Evolutionary conservation across 352 stramenopile genomes (phyloP).

Genomic region (Globisporangium rhizosaccharum): DNA sequence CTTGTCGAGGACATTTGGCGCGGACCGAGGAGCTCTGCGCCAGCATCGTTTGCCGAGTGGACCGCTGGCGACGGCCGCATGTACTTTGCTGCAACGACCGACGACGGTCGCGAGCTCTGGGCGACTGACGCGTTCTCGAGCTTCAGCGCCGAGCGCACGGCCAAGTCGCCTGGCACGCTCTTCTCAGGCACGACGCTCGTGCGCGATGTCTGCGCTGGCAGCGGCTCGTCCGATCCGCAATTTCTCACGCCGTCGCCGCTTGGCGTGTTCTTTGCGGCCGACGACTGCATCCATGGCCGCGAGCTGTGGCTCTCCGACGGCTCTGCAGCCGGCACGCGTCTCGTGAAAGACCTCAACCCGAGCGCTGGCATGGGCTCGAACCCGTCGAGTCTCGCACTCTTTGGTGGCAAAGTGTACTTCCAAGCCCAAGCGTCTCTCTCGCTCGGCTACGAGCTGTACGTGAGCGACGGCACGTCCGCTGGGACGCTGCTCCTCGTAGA

Average conservation of each 20-base stretch:
- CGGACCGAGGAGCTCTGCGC: no score
- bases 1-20: no score
- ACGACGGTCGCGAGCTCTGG: constrained; percentile 64
- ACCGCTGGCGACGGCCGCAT: constrained; percentile 26
- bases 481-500: constrained; percentile 39
- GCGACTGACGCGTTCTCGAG: constrained; percentile 40
- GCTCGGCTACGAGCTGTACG: constrained; percentile 47
- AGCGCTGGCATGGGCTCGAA: constrained; percentile 24
- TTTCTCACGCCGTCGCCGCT: no score
- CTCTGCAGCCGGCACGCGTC: constrained; percentile 23
- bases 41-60: constrained; percentile 18
- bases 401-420: constrained; percentile 16
- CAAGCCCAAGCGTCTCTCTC: constrained; percentile 17
- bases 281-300: no score
- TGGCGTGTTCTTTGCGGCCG: no score
- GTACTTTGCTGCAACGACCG: constrained; percentile 47
- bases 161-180: constrained; percentile 3
- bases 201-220: no score
- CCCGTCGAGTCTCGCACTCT: constrained; percentile 36
- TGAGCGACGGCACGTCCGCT: constrained; percentile 37
- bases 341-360: constrained; percentile 48
- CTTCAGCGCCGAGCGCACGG: constrained; percentile 16
- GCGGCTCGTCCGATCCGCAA: no score
- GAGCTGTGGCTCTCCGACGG: no score
- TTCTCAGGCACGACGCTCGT: no score